Percentiles rank a stretch among this genome's conserved stretches.
These are phyloP conservation scores for Puccinia hordei DNA, from an alignment of 1,284 basidiomycete genomes.

Conservation along the genomic window DNA sequence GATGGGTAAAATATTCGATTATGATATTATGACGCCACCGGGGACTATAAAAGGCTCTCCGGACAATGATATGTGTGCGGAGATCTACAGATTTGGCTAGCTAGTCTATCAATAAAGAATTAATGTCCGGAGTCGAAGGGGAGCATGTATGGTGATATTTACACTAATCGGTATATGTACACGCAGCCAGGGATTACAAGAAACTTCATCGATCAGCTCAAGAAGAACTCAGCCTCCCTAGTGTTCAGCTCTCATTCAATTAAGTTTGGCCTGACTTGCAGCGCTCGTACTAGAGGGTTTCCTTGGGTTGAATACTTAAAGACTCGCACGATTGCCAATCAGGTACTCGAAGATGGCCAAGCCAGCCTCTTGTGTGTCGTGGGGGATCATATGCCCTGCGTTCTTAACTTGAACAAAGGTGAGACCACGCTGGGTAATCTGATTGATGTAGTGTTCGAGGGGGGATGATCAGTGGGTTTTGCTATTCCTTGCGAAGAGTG, in stretches of 20 bases:
- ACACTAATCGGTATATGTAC: constrained; percentile 8
- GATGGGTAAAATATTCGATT: too few relatives aligned
- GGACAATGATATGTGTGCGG: too few relatives aligned
- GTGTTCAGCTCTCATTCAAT: too few relatives aligned
- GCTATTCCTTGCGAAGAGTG: neutral
- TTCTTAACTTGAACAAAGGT: constrained; percentile 22
- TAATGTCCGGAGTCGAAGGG: neutral
- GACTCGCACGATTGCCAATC: constrained; percentile 51
- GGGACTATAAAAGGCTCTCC: too few relatives aligned
- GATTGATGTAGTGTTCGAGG: neutral
- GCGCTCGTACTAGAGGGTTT: neutral
- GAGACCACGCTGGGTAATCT: constrained; percentile 10
- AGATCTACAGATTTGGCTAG: too few relatives aligned
- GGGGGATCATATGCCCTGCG: constrained; percentile 56
- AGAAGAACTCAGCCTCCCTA: neutral
- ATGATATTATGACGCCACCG: too few relatives aligned
- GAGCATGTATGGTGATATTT: constrained; percentile 4
- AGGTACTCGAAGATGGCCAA: constrained; percentile 56
- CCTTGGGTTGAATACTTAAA: neutral
- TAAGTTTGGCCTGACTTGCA: neutral
- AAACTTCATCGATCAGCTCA: neutral
- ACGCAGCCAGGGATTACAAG: neutral
- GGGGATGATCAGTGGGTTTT: neutral
- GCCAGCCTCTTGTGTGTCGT: constrained; percentile 55
- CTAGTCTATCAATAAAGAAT: constrained; percentile 11